Percentiles rank a stretch among this genome's conserved stretches.
Evolutionary conservation across 2,329 filamentous ascomycete genomes (phyloP).

Genomic region (Fusarium drepaniforme): DNA sequence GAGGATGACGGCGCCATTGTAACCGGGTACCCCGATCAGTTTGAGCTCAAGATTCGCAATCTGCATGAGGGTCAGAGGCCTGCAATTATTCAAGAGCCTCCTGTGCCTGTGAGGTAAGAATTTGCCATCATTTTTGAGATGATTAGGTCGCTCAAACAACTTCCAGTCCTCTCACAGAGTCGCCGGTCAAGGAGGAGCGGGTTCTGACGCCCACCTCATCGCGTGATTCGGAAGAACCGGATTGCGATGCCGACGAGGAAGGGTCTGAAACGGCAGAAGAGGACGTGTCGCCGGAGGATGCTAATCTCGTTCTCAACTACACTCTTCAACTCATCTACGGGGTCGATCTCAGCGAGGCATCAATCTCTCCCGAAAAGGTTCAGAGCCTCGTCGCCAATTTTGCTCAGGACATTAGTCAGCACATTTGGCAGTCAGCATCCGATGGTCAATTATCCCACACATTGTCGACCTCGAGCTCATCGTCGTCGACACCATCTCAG

Average conservation of each 20-base stretch:
- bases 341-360: slow-evolving; percentile 50
- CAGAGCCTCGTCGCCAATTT: slow-evolving; percentile 50
- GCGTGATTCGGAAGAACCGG: not conserved
- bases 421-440: slow-evolving; percentile 48
- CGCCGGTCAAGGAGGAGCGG: slow-evolving; percentile 37
- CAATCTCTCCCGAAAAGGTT: slow-evolving; percentile 44
- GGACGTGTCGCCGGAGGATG: slow-evolving; percentile 49
- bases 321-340: slow-evolving; percentile 54
- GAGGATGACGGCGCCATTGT: slow-evolving; percentile 47
- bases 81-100: slow-evolving; percentile 13
- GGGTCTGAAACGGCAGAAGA: slow-evolving; percentile 40
- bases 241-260: slow-evolving; percentile 31
- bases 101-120: slow-evolving; percentile 27
- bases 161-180: slow-evolving; percentile 32
- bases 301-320: slow-evolving; percentile 51
- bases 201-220: slow-evolving; percentile 34
- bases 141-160: slow-evolving; percentile 6
- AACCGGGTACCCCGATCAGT: slow-evolving; percentile 42
- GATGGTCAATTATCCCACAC: slow-evolving; percentile 47
- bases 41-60: slow-evolving; percentile 41
- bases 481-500: slow-evolving; percentile 47
- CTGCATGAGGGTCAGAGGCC: slow-evolving; percentile 19
- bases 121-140: not conserved
- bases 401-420: slow-evolving; percentile 48
- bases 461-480: slow-evolving; percentile 48